Evolutionary conservation across 805 yeast genomes (phyloP), one percentile per base, ranked within the genome.

Genomic region (Cyberlindnera xylosilytica): DNA sequence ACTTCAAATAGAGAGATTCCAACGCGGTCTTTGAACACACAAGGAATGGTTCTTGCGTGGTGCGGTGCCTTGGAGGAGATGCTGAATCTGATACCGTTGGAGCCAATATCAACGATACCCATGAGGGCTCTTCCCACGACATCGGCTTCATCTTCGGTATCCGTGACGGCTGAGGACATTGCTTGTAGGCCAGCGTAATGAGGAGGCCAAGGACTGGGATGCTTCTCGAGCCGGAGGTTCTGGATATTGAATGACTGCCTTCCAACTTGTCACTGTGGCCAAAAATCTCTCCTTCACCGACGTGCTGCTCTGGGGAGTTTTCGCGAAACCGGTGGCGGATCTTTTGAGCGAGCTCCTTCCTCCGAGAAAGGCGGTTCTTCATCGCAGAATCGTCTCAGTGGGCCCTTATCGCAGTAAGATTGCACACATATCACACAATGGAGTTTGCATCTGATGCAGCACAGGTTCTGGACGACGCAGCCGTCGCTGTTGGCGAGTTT

Each of bases 31-130:
- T 83, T 86, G 63, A 79, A 84, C 10, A 83, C 79, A 57, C 87
- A 81, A 1, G 93, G 91, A 76, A 85, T 76, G 4, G 81, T 79
- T 47, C 93, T 70, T 1, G 87, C 87, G 58, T 81, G 85, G 47
- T 76, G 81, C 1, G 83, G 69, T 3, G 84, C 82, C 37, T 76
- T 71, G 2, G 88, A 81, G 15, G 87, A 78, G 31, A 84, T 82
- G 32, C 86, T 77, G 56, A 85, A 82, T 39, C 90, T 66, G 35
- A 84, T 74, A 29, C 87, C 90, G 56, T 82, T 81, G 16, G 90
- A 80, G 8, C 90, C 91, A 17, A 85, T 81, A 58, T 85, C 90
- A 3, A 83, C 88, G 35, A 84, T 77, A 8, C 83, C 88, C 15
- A 76, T 71, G 26, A 79, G 57, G 6, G 80, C 75, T 51, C 81